Percentiles rank a stretch among this genome's conserved stretches.
Evolutionary conservation across 2,329 filamentous ascomycete species (phyloP).

Genomic region (Ophiocordyceps robertsii): DNA sequence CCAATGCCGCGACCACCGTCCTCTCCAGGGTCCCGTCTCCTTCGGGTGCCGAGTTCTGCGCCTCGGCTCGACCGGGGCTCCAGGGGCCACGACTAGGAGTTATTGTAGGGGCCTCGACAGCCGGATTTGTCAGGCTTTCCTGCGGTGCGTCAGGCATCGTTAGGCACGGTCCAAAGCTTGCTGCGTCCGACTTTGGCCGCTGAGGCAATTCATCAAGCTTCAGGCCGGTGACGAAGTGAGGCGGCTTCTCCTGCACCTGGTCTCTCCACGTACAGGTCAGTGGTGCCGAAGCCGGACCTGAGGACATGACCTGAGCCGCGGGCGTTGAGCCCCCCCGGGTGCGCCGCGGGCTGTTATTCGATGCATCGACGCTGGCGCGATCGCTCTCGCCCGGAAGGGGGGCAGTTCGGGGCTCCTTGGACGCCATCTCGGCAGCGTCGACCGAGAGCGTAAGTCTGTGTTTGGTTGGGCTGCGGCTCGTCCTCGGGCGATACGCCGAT

Average conservation of each 20-base stretch:
- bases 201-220: slow-evolving; percentile 13
- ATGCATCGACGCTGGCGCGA: slow-evolving; percentile 23
- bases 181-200: slow-evolving; percentile 19
- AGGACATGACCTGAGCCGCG: slow-evolving; percentile 34
- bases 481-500: slow-evolving; percentile 33
- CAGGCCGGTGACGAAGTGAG: not conserved
- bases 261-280: slow-evolving; percentile 47
- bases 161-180: not conserved
- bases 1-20: slow-evolving; percentile 20
- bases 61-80: not conserved
- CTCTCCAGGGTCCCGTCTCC: slow-evolving; percentile 8
- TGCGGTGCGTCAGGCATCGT: too few relatives aligned
- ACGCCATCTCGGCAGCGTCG: slow-evolving; percentile 37
- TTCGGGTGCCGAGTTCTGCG: not conserved
- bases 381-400: slow-evolving; percentile 42
- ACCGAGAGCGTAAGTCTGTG: slow-evolving; percentile 48
- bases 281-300: slow-evolving; percentile 55
- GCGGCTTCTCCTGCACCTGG: slow-evolving; percentile 17
- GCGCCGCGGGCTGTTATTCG: slow-evolving; percentile 27
- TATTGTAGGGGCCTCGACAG: too few relatives aligned
- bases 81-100: too few relatives aligned
- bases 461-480: slow-evolving; percentile 42
- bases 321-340: slow-evolving; percentile 41
- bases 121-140: too few relatives aligned
- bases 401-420: slow-evolving; percentile 47